Conservation (phyloP, 495 filamentous ascomycete genomes). For the Aspergillus sclerotioniger region DNA sequence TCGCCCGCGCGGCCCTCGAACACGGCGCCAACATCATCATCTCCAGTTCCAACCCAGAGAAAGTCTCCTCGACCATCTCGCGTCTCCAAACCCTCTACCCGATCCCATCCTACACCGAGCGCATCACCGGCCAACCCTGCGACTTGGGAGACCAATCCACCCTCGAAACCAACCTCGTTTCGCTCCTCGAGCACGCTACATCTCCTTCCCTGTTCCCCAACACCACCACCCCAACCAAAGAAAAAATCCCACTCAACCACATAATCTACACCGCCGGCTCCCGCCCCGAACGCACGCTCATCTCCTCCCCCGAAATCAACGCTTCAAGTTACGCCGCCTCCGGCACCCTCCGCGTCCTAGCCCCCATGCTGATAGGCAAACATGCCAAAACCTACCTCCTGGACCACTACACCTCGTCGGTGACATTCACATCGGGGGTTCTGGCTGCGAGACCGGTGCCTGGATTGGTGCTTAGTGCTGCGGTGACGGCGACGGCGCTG, state of each 20-base stretch:
- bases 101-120: conserved; percentile 22
- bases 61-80: conserved; percentile 37
- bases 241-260: conserved; percentile 49
- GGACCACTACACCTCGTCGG: conserved; percentile 34
- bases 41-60: conserved; percentile 47
- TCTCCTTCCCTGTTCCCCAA: background rate
- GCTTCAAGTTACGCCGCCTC: conserved; percentile 29
- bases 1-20: conserved; percentile 50
- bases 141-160: conserved; percentile 46
- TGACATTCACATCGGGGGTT: conserved; percentile 55
- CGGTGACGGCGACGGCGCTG: conserved; percentile 32
- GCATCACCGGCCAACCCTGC: conserved; percentile 43
- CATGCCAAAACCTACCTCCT: conserved; percentile 43
- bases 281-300: conserved; percentile 27
- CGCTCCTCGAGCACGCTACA: conserved; percentile 40
- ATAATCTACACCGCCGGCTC: conserved; percentile 62
- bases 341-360: conserved; percentile 50
- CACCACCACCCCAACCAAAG: conserved; percentile 11
- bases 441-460: conserved; percentile 43
- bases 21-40: conserved; percentile 53
- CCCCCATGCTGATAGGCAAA: conserved; percentile 54
- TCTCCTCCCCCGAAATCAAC: conserved; percentile 39
- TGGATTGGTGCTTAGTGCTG: conserved; percentile 39
- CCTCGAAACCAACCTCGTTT: conserved; percentile 45
- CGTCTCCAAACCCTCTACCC: conserved; percentile 37